Evolutionary conservation across 768 basidiomycete genomes (phyloP).

Genomic region (Zangia roseola): DNA sequence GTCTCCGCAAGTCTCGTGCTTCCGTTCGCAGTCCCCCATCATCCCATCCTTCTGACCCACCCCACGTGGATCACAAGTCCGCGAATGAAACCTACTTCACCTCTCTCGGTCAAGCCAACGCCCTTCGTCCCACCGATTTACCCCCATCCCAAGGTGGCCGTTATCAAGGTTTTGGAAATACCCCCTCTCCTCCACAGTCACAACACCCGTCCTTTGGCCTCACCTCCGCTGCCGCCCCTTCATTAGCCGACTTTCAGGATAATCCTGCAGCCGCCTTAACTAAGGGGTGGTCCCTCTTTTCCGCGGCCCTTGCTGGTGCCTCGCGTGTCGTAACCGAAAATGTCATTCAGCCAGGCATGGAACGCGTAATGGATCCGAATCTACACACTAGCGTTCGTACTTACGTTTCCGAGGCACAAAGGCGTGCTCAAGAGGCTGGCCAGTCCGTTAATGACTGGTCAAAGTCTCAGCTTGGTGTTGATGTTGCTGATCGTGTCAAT

Average conservation of each 20-base stretch:
- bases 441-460: conserved; percentile 74
- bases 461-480: conserved; percentile 75
- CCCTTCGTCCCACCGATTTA: conserved; percentile 68
- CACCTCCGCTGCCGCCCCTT: conserved; percentile 79
- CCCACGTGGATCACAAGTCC: conserved; percentile 57
- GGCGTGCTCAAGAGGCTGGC: conserved; percentile 60
- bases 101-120: conserved; percentile 80
- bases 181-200: conserved; percentile 57
- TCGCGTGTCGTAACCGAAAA: conserved; percentile 76
- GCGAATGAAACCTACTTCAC: conserved; percentile 88
- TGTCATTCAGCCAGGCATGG: conserved; percentile 88
- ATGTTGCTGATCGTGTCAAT: conserved; percentile 77
- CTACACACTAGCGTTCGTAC: conserved; percentile 74
- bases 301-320: conserved; percentile 79
- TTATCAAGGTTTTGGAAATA: conserved; percentile 90
- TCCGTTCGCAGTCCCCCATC: conserved; percentile 54
- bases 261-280: conserved; percentile 82
- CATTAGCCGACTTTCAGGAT: conserved; percentile 77
- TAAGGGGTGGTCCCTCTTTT: conserved; percentile 97
- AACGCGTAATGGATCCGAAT: conserved; percentile 75
- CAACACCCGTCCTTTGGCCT: conserved; percentile 68
- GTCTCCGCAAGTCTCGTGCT: conserved; percentile 84
- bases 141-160: conserved; percentile 93
- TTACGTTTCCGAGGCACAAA: conserved; percentile 69
- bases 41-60: conserved; percentile 44